These are phyloP conservation scores for Pichiaceae sp. DNA, from an alignment of 1,139 yeast genomes.

Conservation along the genomic window DNA sequence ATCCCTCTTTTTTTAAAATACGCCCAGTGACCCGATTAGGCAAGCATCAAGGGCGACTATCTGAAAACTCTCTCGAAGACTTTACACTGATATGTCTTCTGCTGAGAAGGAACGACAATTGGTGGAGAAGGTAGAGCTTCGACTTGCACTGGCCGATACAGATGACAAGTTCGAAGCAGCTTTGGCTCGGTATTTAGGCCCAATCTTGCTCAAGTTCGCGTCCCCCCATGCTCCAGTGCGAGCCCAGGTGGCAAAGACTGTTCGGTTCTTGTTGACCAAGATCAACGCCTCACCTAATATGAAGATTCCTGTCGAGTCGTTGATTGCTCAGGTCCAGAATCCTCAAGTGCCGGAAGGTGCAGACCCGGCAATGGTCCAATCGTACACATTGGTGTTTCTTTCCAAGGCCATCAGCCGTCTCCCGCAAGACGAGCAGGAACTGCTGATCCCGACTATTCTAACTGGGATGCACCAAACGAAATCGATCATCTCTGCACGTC, in stretches of 20 bases:
- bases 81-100: conserved; percentile 25
- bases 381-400: conserved; percentile 60
- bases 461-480: conserved; percentile 32
- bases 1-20: no score
- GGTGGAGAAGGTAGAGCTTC: conserved; percentile 71
- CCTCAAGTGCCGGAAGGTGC: conserved; percentile 38
- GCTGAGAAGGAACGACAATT: conserved; percentile 42
- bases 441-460: conserved; percentile 41
- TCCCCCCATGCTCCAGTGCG: conserved; percentile 68
- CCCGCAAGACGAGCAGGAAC: conserved; percentile 24
- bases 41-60: no score
- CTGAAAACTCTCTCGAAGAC: no score
- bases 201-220: conserved; percentile 68
- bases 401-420: conserved; percentile 58
- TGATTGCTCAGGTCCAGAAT: conserved; percentile 53
- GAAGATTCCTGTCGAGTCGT: conserved; percentile 51
- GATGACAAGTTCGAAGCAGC: conserved; percentile 57
- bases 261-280: conserved; percentile 63
- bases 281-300: conserved; percentile 48
- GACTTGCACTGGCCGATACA: conserved; percentile 69
- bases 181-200: conserved; percentile 60
- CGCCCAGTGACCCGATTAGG: no score
- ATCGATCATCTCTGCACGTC: conserved; percentile 41
- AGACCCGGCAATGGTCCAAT: conserved; percentile 46
- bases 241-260: conserved; percentile 54